These are phyloP conservation scores for Paxillus ammoniavirescens DNA, from an alignment of 768 basidiomycete genomes.

Conservation along the genomic window DNA sequence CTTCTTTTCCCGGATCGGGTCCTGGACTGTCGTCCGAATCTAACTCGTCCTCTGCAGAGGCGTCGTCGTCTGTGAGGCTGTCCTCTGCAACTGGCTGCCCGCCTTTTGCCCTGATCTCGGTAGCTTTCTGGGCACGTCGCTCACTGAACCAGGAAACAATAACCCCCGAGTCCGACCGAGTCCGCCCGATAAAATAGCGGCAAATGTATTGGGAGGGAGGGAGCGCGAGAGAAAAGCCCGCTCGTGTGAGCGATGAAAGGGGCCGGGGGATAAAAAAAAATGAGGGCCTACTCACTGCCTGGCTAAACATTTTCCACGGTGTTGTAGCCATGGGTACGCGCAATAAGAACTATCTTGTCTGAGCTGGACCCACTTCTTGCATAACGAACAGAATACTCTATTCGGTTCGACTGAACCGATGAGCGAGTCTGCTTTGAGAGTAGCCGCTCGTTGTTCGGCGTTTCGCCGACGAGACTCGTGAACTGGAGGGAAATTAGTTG, in stretches of 20 bases:
- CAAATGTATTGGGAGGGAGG: constrained; percentile 1
- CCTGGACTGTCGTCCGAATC: constrained; percentile 36
- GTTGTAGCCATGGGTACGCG: constrained; percentile 80
- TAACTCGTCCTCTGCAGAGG: constrained; percentile 33
- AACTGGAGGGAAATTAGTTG: constrained; percentile 51
- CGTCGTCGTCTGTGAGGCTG: constrained; percentile 29
- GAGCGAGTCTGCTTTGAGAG: constrained; percentile 61
- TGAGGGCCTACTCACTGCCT: constrained; percentile 50
- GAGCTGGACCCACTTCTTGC: constrained; percentile 82
- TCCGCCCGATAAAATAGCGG: background rate
- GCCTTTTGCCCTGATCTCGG: constrained; percentile 41
- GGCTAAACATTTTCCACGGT: constrained; percentile 72
- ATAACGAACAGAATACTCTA: constrained; percentile 70
- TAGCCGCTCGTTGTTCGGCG: constrained; percentile 76
- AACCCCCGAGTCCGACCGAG: background rate
- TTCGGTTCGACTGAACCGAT: constrained; percentile 72
- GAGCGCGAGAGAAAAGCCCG: constrained; percentile 1
- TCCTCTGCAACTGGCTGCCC: constrained; percentile 27
- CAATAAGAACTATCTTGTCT: constrained; percentile 77
- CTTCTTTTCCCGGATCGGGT: constrained; percentile 13
- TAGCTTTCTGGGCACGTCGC: constrained; percentile 55
- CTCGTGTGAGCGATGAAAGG: constrained; percentile 9
- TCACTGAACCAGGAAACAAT: constrained; percentile 38
- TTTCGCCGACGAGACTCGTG: constrained; percentile 71
- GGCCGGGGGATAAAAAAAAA: background rate